Evolutionary conservation across 257 asterid species (phyloP).

Genomic region (Lavandula angustifolia): DNA sequence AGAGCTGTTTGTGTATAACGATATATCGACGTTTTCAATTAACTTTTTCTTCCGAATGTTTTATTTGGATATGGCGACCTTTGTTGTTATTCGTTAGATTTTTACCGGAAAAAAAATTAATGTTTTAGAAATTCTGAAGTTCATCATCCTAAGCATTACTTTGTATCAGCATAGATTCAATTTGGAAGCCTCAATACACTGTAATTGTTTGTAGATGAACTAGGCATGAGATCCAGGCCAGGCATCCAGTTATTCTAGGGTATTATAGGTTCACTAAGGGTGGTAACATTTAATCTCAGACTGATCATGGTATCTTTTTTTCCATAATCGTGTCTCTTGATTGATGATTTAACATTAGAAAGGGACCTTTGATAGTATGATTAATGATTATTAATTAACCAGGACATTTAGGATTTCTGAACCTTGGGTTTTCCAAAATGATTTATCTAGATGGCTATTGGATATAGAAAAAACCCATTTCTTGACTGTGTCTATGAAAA

Average conservation of each 20-base stretch:
- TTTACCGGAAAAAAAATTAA: neutral
- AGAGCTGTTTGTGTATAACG: neutral
- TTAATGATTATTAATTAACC: too few relatives aligned
- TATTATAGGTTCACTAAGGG: neutral
- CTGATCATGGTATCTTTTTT: conserved; percentile 4
- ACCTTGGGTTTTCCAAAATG: neutral
- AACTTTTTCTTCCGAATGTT: neutral
- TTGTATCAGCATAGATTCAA: neutral
- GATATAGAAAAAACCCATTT: neutral
- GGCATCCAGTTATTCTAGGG: neutral
- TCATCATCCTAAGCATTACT: neutral
- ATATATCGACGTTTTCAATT: neutral
- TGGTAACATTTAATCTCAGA: conserved; percentile 1
- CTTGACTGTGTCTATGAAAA: neutral
- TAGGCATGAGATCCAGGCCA: conserved; percentile 7
- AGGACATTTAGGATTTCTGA: neutral
- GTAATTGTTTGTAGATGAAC: conserved; percentile 1
- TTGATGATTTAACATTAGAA: neutral
- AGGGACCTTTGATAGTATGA: neutral
- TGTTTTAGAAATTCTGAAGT: neutral
- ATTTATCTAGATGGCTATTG: neutral
- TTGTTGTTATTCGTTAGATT: neutral
- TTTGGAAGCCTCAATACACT: neutral
- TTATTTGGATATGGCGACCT: conserved; percentile 13
- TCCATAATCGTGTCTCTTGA: too few relatives aligned